Evolutionary conservation across 2,329 filamentous ascomycete species (phyloP), one percentile per base, ranked within the genome.

Genomic region (Cercospora sojina): DNA sequence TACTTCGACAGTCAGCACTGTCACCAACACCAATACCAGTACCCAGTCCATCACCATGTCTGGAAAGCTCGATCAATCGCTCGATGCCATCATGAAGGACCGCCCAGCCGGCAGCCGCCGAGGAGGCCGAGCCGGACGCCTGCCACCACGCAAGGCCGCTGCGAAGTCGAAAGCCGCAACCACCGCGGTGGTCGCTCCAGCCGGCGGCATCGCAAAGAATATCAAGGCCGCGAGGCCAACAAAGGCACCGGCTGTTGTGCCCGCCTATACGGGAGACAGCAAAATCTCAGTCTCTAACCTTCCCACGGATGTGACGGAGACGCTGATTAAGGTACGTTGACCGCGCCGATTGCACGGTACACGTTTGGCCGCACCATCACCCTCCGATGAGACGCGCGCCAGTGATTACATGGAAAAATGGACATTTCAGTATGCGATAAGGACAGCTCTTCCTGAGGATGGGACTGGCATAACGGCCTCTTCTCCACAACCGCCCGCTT

Each of bases 321-420:
- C 84, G 84, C 92, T 96, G 89, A 96, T 99, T 85, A 98, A 99
- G 95, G 95, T 99, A 99, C 96, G 95, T 99, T 93, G 91, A 93
- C 89, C 85, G 87, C 90, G 90, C 65, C 69, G 74, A 79, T 77
- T 79, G 75, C 78, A 74, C 79, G 79, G 79, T 74, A 70, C 65
- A 70, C 69, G 73, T 67, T 72, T 72, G 72, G 23, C 69, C 68
- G 71, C 69, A 55, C 70, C 71, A 70, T 74, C 76, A 73, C 69
- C 75, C 35, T 51, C 65, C 56, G 57, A 29, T 59, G 58, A 65
- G 64, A 53, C 66, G 65, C 64, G 62, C 66, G 61, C 67, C 66
- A 49, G 32, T 18, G 29, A 53, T 56, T 56, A 38, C 13, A 32
- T 35, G 65, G 59, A 59, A 59, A 59, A 58, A 62, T 62, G 66